Percentiles rank a stretch among this genome's conserved stretches.
Evolutionary conservation across 257 asterid species (phyloP).

Genomic region (Capsicum pubescens): DNA sequence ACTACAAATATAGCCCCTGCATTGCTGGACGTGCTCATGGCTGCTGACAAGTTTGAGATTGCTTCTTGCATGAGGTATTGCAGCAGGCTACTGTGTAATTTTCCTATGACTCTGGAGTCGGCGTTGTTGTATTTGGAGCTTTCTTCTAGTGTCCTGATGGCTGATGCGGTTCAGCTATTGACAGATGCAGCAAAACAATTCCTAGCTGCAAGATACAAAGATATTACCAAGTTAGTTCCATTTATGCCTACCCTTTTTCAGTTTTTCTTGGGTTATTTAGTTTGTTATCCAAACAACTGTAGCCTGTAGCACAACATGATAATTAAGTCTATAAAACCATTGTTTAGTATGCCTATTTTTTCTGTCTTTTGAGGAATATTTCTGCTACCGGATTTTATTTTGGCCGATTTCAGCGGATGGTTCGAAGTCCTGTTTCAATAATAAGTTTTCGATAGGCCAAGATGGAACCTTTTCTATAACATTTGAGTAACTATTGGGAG

Average conservation of each 20-base stretch:
- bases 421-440: neutral
- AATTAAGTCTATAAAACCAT: neutral
- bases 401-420: neutral
- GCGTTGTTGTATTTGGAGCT: conserved; percentile 39
- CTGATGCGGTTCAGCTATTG: conserved; percentile 40
- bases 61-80: conserved; percentile 42
- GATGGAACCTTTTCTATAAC: neutral
- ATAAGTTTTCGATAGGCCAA: neutral
- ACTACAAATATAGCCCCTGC: conserved; percentile 32
- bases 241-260: neutral
- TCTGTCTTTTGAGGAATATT: neutral
- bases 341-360: neutral
- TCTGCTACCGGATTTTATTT: neutral
- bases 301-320: neutral
- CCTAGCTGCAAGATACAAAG: conserved; percentile 36
- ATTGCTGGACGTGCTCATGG: conserved; percentile 41
- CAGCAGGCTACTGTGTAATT: conserved; percentile 32
- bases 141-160: conserved; percentile 40
- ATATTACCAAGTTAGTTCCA: conserved; percentile 36
- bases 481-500: neutral
- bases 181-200: conserved; percentile 41
- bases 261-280: neutral
- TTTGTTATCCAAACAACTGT: conserved; percentile 10
- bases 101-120: conserved; percentile 37
- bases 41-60: conserved; percentile 43